phyloP scores from a whole-genome alignment of 495 filamentous ascomycete genomes.

The Talaromyces proteolyticus region DNA sequence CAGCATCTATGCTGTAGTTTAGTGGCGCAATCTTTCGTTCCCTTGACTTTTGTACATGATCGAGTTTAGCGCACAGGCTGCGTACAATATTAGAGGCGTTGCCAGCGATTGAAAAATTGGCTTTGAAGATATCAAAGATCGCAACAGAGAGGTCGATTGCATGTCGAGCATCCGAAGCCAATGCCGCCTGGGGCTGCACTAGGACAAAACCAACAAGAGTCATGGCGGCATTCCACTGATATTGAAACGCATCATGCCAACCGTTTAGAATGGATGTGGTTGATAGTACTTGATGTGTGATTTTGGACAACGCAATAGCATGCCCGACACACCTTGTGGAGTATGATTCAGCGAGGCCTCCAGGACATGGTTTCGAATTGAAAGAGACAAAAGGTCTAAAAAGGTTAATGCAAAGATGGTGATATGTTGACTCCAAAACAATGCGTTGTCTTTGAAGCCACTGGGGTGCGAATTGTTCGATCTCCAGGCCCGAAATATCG shows the following conservation, averaged over 20 bases:
- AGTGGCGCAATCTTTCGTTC: not conserved
- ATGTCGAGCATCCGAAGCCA: constrained; percentile 22
- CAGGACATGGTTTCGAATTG: constrained; percentile 4
- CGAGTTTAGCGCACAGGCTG: constrained; percentile 20
- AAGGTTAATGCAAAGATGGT: constrained; percentile 35
- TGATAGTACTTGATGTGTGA: constrained; percentile 41
- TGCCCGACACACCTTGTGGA: constrained; percentile 35
- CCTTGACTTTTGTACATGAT: constrained; percentile 3
- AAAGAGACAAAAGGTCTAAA: constrained; percentile 45
- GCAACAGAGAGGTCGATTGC: constrained; percentile 31
- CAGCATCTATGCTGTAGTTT: not conserved
- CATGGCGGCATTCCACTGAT: constrained; percentile 47
- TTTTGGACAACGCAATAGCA: constrained; percentile 42
- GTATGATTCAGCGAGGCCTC: constrained; percentile 18
- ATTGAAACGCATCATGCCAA: constrained; percentile 46
- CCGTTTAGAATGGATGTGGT: constrained; percentile 37
- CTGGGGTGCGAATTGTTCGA: constrained; percentile 27
- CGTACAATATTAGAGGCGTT: constrained; percentile 36
- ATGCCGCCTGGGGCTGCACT: constrained; percentile 25
- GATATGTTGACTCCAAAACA: constrained; percentile 45
- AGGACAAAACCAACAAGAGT: constrained; percentile 44
- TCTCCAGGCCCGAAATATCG: constrained; percentile 23
- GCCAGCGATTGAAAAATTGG: constrained; percentile 33
- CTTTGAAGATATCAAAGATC: constrained; percentile 40
- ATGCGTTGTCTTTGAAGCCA: constrained; percentile 47